Conservation (phyloP, 2,329 filamentous ascomycete species). For the Ceratocystis cacaofunesta region DNA sequence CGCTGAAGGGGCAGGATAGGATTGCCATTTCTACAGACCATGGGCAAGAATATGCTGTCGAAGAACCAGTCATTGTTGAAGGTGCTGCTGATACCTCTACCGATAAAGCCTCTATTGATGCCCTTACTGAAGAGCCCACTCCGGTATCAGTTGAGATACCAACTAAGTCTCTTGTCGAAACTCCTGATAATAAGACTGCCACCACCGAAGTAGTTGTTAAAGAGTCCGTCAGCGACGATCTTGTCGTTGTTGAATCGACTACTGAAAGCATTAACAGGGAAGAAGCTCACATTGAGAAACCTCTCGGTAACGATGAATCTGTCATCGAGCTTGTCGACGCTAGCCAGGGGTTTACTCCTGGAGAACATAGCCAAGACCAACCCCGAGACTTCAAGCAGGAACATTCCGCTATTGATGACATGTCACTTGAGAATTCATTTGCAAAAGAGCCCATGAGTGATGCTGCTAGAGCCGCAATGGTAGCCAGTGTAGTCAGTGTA, state of each 20-base stretch:
- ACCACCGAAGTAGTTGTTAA: background rate
- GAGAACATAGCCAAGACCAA: background rate
- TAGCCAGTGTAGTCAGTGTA: slow-evolving; percentile 14
- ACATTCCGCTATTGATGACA: too few relatives aligned
- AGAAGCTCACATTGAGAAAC: background rate
- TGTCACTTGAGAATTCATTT: background rate
- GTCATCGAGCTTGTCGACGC: background rate
- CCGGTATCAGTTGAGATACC: background rate
- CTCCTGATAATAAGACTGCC: background rate
- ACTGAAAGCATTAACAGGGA: background rate
- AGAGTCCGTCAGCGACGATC: background rate
- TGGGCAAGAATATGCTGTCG: background rate
- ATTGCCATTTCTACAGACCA: too few relatives aligned
- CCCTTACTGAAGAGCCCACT: background rate
- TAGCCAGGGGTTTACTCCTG: background rate
- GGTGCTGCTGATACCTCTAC: background rate
- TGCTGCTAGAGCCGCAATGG: slow-evolving; percentile 15
- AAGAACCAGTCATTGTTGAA: background rate
- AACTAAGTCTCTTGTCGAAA: background rate
- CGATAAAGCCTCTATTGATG: background rate
- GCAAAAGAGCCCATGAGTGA: background rate
- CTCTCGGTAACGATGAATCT: background rate
- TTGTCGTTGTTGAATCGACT: background rate
- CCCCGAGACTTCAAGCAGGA: background rate
- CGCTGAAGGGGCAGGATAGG: too few relatives aligned